Conservation (phyloP, 805 yeast species). For the Wickerhamiella spandovensis region DNA sequence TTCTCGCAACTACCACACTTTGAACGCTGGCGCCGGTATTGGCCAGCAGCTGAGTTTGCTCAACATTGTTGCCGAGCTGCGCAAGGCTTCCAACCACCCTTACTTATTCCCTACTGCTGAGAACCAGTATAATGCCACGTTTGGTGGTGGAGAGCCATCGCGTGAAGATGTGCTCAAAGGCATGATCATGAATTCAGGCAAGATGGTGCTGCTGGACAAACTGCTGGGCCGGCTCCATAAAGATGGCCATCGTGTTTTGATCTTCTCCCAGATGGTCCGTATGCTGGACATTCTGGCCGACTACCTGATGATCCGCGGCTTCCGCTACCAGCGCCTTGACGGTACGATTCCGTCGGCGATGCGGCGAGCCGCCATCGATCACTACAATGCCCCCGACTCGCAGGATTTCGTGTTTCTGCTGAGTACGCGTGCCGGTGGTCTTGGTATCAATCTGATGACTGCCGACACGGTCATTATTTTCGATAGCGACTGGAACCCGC, state of each 20-base stretch:
- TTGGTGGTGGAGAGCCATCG: conserved; percentile 42
- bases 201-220: conserved; percentile 92
- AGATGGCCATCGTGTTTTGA: conserved; percentile 93
- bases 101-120: conserved; percentile 90
- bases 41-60: conserved; percentile 70
- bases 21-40: conserved; percentile 70
- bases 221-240: conserved; percentile 66
- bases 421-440: conserved; percentile 96
- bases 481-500: conserved; percentile 99
- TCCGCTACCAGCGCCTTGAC: conserved; percentile 81
- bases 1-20: conserved; percentile 82
- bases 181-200: conserved; percentile 93
- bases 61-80: conserved; percentile 89
- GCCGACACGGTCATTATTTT: conserved; percentile 97
- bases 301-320: conserved; percentile 74
- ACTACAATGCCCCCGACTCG: conserved; percentile 86
- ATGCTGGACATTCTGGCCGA: conserved; percentile 93
- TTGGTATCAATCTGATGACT: conserved; percentile 96
- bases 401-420: conserved; percentile 81
- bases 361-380: conserved; percentile 89
- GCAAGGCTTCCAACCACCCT: conserved; percentile 95
- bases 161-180: conserved; percentile 81
- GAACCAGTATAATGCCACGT: conserved; percentile 40
- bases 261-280: conserved; percentile 95
- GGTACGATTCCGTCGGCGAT: conserved; percentile 94